Conservation (phyloP, 208 protist species). For the Acanthamoeba lenticulata region DNA sequence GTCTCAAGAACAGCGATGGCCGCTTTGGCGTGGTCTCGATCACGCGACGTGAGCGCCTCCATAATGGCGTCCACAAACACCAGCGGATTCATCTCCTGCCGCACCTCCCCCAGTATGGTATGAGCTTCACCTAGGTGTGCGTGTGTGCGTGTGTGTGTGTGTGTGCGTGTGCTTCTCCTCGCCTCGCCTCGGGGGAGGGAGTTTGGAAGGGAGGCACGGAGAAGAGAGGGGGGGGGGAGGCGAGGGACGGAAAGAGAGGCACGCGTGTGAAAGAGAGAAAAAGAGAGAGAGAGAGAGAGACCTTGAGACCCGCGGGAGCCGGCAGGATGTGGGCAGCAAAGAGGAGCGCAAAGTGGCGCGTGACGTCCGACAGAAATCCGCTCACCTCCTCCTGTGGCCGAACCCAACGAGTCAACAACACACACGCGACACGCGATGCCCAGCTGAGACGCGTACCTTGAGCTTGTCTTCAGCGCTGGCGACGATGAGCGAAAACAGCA, state of each 20-base stretch:
- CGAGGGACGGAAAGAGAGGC: too few relatives aligned
- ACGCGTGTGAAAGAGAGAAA: not conserved
- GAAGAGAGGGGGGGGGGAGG: too few relatives aligned
- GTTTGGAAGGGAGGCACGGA: too few relatives aligned
- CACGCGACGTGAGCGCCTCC: not conserved
- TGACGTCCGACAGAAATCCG: not conserved
- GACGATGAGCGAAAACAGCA: not conserved
- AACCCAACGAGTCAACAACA: not conserved
- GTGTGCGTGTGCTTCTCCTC: too few relatives aligned
- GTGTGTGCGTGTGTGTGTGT: not conserved
- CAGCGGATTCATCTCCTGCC: slow-evolving; percentile 68
- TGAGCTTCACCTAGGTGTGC: too few relatives aligned
- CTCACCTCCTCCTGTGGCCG: not conserved
- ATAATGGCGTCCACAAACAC: slow-evolving; percentile 49
- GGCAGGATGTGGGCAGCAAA: slow-evolving; percentile 5
- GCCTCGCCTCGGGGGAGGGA: too few relatives aligned
- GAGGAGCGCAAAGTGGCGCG: slow-evolving; percentile 59
- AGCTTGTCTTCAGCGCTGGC: not conserved
- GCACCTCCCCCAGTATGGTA: not conserved
- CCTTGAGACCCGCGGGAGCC: not conserved
- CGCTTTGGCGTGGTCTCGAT: not conserved
- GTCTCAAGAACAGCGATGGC: not conserved
- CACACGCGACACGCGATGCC: not conserved
- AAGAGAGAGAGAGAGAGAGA: not conserved
- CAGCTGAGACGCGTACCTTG: not conserved